Percentiles rank a stretch among this genome's conserved stretches.
Conservation (phyloP, 441 rosid genomes). For the Gossypium gossypioides region DNA sequence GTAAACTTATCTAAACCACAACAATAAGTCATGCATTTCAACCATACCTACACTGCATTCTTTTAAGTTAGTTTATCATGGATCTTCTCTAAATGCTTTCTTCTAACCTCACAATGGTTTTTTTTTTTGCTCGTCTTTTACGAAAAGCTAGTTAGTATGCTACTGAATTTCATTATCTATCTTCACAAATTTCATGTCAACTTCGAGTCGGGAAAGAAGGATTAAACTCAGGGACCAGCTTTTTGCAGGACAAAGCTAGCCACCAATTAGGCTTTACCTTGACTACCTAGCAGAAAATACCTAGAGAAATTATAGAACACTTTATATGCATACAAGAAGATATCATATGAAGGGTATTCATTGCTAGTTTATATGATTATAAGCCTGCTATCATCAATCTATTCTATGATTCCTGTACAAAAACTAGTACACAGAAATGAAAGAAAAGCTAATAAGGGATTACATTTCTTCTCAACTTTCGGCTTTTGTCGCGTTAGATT, state of each 20-base stretch:
- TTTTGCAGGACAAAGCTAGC: not conserved
- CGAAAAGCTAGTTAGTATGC: not conserved
- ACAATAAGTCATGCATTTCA: not conserved
- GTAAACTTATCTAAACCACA: not conserved
- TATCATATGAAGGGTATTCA: not conserved
- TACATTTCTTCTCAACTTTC: constrained; percentile 48
- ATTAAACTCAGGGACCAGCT: not conserved
- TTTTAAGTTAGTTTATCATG: not conserved
- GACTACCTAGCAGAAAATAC: not conserved
- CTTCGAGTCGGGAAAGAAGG: not conserved
- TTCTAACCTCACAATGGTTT: not conserved
- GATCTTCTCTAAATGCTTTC: not conserved
- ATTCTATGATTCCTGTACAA: not conserved
- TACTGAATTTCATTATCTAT: not conserved
- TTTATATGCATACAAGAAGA: not conserved
- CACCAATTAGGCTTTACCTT: not conserved
- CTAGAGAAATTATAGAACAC: not conserved
- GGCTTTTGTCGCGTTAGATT: constrained; percentile 28
- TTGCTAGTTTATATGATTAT: too few relatives aligned
- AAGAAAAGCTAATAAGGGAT: constrained; percentile 7
- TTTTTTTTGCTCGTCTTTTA: not conserved
- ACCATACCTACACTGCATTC: not conserved
- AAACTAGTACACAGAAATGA: not conserved
- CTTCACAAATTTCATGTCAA: not conserved
- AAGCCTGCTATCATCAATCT: not conserved